Conservation (phyloP, 2,329 filamentous ascomycete species). For the Eurotiales sp. region DNA sequence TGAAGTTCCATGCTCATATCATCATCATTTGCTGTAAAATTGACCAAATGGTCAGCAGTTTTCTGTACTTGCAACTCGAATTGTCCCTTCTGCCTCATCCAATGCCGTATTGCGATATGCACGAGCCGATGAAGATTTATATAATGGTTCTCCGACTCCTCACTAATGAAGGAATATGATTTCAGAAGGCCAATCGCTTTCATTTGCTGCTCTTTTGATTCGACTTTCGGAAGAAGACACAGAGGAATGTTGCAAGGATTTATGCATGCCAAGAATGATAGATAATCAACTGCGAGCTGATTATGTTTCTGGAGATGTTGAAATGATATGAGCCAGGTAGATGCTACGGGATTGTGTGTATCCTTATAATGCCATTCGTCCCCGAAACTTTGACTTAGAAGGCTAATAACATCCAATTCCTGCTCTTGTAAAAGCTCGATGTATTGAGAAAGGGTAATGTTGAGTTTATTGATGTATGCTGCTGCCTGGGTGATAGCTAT, state of each 20-base stretch:
- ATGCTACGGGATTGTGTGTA: slow-evolving; percentile 30
- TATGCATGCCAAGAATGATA: slow-evolving; percentile 35
- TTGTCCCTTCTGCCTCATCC: too few relatives aligned
- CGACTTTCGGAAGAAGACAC: slow-evolving; percentile 34
- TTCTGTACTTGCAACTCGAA: too few relatives aligned
- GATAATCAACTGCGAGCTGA: slow-evolving; percentile 30
- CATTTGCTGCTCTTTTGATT: too few relatives aligned
- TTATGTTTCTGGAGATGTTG: slow-evolving; percentile 18
- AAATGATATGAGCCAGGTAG: slow-evolving; percentile 38
- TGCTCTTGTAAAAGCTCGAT: slow-evolving; percentile 20
- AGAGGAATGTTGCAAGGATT: slow-evolving; percentile 27
- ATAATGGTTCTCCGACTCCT: too few relatives aligned
- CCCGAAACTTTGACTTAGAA: slow-evolving; percentile 33
- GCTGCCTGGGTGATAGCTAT: slow-evolving; percentile 25
- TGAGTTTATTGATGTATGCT: slow-evolving; percentile 20
- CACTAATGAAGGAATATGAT: too few relatives aligned
- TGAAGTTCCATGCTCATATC: too few relatives aligned
- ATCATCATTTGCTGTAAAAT: too few relatives aligned
- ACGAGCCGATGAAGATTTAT: too few relatives aligned
- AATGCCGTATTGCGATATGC: too few relatives aligned
- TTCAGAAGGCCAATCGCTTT: too few relatives aligned
- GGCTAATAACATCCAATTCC: slow-evolving; percentile 24
- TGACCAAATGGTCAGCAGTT: too few relatives aligned
- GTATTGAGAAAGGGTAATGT: slow-evolving; percentile 15
- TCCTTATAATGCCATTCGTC: slow-evolving; percentile 28